Conservation (phyloP, 257 asterid species). For the Buddleja alternifolia region DNA sequence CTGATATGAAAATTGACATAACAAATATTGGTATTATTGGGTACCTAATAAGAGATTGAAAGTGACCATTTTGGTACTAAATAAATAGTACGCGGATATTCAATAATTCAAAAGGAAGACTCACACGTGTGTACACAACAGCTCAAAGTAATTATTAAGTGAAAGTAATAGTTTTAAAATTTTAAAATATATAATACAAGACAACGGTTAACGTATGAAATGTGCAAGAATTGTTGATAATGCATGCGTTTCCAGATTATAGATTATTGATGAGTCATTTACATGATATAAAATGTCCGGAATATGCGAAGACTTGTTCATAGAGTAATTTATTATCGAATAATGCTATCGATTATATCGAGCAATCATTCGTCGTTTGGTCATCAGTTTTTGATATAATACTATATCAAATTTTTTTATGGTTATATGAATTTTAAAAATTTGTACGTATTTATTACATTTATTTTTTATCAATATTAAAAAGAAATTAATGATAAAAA, state of each 20-base stretch:
- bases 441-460: too few species aligned
- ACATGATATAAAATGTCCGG: not conserved
- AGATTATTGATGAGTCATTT: slow-evolving; percentile 13
- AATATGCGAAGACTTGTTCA: not conserved
- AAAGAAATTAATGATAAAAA: too few species aligned
- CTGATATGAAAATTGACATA: slow-evolving; percentile 17
- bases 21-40: slow-evolving; percentile 21
- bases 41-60: slow-evolving; percentile 16
- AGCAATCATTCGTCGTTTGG: too few species aligned
- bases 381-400: too few species aligned
- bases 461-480: too few species aligned
- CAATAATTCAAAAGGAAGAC: slow-evolving; percentile 24
- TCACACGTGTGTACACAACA: slow-evolving; percentile 10
- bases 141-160: too few species aligned
- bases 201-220: not conserved
- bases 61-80: slow-evolving; percentile 24
- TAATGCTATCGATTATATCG: too few species aligned
- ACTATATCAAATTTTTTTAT: too few species aligned
- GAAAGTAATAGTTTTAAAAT: too few species aligned
- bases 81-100: slow-evolving; percentile 15
- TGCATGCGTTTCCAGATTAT: slow-evolving; percentile 12
- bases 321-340: too few species aligned
- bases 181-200: too few species aligned
- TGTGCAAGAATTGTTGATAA: not conserved
- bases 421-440: too few species aligned